Base-by-base conservation (phyloP, 1,284 basidiomycete genomes). In the Cutaneotrichosporon sp. region DNA sequence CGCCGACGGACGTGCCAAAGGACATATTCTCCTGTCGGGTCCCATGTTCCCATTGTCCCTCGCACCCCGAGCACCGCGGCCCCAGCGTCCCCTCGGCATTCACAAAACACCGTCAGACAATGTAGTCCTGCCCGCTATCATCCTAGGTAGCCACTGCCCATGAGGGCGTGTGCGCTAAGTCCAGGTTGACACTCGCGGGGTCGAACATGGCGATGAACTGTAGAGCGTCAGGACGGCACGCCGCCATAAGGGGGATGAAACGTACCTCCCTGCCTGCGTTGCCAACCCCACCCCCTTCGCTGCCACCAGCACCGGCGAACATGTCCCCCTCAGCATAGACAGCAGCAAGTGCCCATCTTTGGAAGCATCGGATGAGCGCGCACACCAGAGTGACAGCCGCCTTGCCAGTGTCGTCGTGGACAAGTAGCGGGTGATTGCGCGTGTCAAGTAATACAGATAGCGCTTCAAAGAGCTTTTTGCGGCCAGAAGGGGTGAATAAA, bases 401-500 rank as follows among this genome's bases (percentile, higher is more conserved):
- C 52, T 73, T 73, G 33, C 71, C 71, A n/a, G 62, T 66, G 60
- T 73, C 70, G 52, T 73, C 71, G 52, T 73, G 71, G 12, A 73
- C 61, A 31, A 73, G 57, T 3, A 73, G 29, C 14, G 71, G 71
- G 46, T 73, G 60, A 58, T 70, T 70, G 29, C 66, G 60, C 33
- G 55, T 66, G 46, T 73, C 66, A 27, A 73, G 58, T 17, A 73
- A 35, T 10, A 70, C 48, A 9, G 24, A 26, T 7, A 70, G 62
- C 2, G 66, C 66, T 6, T 46, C 44, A 33, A 53, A 31, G 7
- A 66, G 43, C 4, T 25, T 45, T n/a, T 43, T 33, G 31, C 47
- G 31, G 34, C 66, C 66, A 0, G 50, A 33, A 3, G 51, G 34
- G 1, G 54, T 57, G 56, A 68, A 70, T 10, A 71, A 49, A 3